These are phyloP conservation scores for Beauveria scarabaeidicola DNA, from an alignment of 2,329 filamentous ascomycete genomes.

Conservation along the genomic window DNA sequence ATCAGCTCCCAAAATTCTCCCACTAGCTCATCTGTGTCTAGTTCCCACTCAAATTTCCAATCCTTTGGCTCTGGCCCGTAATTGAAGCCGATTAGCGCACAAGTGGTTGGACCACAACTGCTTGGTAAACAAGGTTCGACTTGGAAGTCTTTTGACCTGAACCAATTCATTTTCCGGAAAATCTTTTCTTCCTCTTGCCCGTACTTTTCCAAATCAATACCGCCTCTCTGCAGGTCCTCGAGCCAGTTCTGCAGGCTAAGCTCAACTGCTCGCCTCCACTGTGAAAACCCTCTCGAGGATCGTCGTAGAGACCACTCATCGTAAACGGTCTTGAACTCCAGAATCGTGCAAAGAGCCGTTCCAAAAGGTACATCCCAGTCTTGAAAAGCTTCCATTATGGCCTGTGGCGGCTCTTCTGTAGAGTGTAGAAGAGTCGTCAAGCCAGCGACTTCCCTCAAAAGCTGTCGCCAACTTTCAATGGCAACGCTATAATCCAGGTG, in stretches of 20 bases:
- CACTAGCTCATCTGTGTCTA: not conserved
- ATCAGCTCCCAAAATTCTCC: not conserved
- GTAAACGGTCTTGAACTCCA: too few species aligned
- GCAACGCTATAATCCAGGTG: too few species aligned
- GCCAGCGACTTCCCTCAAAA: not conserved
- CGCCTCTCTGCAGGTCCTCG: not conserved
- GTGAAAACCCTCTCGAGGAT: too few species aligned
- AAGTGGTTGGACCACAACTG: not conserved
- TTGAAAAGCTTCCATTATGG: too few species aligned
- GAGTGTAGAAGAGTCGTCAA: not conserved
- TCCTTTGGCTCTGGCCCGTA: not conserved
- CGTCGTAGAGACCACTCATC: too few species aligned
- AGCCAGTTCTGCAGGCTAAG: not conserved
- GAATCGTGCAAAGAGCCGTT: not conserved
- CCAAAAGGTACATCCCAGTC: rapidly evolving
- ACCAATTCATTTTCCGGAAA: not conserved
- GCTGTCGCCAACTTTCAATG: not conserved
- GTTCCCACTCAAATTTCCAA: not conserved
- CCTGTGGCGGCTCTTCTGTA: too few species aligned
- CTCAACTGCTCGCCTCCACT: not conserved
- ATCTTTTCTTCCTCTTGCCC: not conserved
- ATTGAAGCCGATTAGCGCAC: not conserved
- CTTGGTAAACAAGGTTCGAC: too few species aligned
- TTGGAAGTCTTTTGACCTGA: not conserved
- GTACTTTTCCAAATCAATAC: not conserved